Base-by-base conservation (phyloP, 108 stramenopile species). In the Skeletonema grethae region DNA sequence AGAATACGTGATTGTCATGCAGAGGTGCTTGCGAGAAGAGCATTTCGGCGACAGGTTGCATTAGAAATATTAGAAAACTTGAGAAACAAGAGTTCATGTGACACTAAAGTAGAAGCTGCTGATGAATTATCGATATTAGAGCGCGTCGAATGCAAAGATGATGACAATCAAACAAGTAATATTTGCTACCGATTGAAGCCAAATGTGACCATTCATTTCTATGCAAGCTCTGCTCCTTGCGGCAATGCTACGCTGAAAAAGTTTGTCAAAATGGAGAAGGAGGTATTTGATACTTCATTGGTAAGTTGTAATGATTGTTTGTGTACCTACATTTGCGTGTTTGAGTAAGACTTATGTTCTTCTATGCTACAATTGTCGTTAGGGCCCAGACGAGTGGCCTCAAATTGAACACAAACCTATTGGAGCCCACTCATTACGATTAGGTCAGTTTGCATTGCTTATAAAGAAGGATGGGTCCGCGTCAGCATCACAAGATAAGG, bases 221-320 rank as follows among this genome's bases (percentile, higher is more conserved):
- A 95, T 63, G 70, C 88, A 11, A 90, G 89, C 48, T 92, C 91
- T n/a, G 88, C 91, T 53, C 94, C 94, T 8, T 95, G 94, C 50
- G 94, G 94, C 13, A 95, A 95, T 74, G 85, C 94, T 8, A 84
- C 88, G 7, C 62, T 95, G 59, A 95, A 95, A 65, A 90, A 85
- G 62, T 95, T 95, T 83, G 80, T 79, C 57, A 90, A 82, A 65
- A 91, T 92, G 86, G 69, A 86, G 12, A 89, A 87, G 53, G 91
- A 95, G 71, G 69, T 58, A 7, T 95, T 88, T 64, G 81, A 85
- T 55, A 30, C 73, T 5, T 82, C 86, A 32, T 59, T 95, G 63
- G 79, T 73, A 80, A 15, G 72, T 41, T 60, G 30, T 56, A 4
- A 24, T n/a, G n/a, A 15, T 43, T 35, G 2, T 10, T 5, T 58